Evolutionary conservation across 164 flowering plant species (phyloP), one percentile per base, ranked within the genome.

Genomic region (Litsea cubeba): DNA sequence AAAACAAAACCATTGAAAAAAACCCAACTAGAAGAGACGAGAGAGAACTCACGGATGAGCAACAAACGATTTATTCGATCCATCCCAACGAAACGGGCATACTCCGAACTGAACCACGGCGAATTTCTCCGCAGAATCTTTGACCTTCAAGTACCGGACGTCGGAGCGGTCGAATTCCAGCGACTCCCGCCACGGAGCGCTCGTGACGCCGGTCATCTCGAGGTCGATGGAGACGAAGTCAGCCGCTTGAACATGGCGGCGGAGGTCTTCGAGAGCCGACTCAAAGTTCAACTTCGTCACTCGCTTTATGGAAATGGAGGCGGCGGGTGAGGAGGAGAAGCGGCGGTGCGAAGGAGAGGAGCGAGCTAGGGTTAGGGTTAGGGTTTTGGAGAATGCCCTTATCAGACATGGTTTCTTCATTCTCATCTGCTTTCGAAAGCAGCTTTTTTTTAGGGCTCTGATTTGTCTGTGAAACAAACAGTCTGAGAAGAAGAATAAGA

Each of bases 51-150:
- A 95, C 97, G 98, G 99, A 63, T 92, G 84, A 74, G 99, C 90
- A 11, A 91, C 54, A 70, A 95, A 89, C 15, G 87, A 82, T 24
- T 80, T 78, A 58, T 75, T 84, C 28, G 67, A 70, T 0, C 81
- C 15, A 67, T 95, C 99, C 96, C 95, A 95, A 0, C 94, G 88
- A 71, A 93, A 93, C 14, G 99, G 97, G 71, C 97, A 93, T 12
- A 95, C 94, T 2, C 99, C 99, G 76, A 93, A 89, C 82, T 95
- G 99, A 77, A 95, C 79, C 60, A 91, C 97, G 51, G 99, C 98
- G 78, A 93, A 95, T 68, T 92, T 93, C 84, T 90, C 92, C n/a
- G 92, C 97, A 8, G 98, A 95, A 76, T 93, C 98, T 69, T 90
- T 93, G 71, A 93, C 85, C 72, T 95, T 95, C 74, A 95, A 85